phyloP scores from a whole-genome alignment of 2,329 filamentous ascomycete species.

The Pyrenophora tritici-repentis region DNA sequence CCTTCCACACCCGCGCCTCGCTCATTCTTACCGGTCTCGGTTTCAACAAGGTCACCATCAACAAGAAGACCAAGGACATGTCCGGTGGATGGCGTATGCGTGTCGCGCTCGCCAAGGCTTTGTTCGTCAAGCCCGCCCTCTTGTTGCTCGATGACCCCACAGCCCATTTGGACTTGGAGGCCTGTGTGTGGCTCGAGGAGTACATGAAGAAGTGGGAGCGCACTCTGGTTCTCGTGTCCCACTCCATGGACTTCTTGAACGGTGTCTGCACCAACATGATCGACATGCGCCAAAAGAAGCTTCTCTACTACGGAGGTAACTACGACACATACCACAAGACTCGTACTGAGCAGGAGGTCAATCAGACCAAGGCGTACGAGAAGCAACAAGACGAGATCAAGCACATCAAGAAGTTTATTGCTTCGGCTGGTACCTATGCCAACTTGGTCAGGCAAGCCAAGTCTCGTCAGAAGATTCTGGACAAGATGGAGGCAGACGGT shows the following conservation, averaged over 20 bases:
- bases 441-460: constrained; percentile 99
- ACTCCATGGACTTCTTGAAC: constrained; percentile 99
- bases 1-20: constrained; percentile 92
- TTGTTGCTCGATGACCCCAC: constrained; percentile 97
- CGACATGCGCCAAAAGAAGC: constrained; percentile 88
- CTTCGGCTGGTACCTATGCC: constrained; percentile 98
- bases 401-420: constrained; percentile 99
- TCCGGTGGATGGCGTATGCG: constrained; percentile 99
- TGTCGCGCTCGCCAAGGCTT: constrained; percentile 93
- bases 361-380: constrained; percentile 98
- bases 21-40: constrained; percentile 97
- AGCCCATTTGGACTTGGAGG: constrained; percentile 98
- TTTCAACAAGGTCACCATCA: constrained; percentile 97
- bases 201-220: constrained; percentile 99
- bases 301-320: constrained; percentile 99
- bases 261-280: constrained; percentile 99
- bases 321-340: constrained; percentile 98
- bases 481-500: constrained; percentile 99
- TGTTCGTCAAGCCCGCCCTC: constrained; percentile 97
- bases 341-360: constrained; percentile 88
- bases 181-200: constrained; percentile 99
- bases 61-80: constrained; percentile 99
- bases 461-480: constrained; percentile 98
- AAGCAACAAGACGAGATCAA: constrained; percentile 99
- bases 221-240: constrained; percentile 93